Evolutionary conservation across 768 basidiomycete genomes (phyloP), one percentile per base, ranked within the genome.

Genomic region (Asterophora lycoperdoides): DNA sequence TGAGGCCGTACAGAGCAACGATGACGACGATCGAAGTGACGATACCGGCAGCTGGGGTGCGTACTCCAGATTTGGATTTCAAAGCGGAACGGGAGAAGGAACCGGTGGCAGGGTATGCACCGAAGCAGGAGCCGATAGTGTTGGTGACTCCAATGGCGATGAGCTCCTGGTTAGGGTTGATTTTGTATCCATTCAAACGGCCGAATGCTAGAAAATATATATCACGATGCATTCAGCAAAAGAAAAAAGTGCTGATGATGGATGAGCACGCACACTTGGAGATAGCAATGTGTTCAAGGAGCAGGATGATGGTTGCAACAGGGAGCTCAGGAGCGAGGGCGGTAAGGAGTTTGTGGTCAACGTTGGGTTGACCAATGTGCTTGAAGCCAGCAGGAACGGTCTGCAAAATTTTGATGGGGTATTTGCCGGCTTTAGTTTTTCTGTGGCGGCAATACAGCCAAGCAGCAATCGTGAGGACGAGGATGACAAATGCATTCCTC

Each of bases 41-140:
- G 49, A 93, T 76, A 48, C 96, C 96, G 9, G 89, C 93, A 8
- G 85, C 76, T 7, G 96, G 96, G 2, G 96, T 98, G 44, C 95
- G 82, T n/a, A 98, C 95, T 41, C 96, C 96, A 0, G 91, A 94
- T 67, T 95, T 97, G 26, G 89, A 83, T 68, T 96, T 93, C 62
- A 99, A 74, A 2, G 96, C 96, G 2, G 93, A 89, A n/a, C 96
- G 89, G 33, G 94, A 96, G 79, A 99, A 99, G 1, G 94, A 97
- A 1, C 96, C 96, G 10, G 96, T 99, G 0, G 95, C 91, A 8
- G 96, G 94, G 65, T 96, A 98, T 0, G 93, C 95, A 39, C 75
- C 79, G 66, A 99, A 97, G 56, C 89, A 73, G 13, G 90, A 86
- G 3, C 95, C 95, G 54, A 96, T 61, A 1, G 89, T 89, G 66